Percentiles rank a stretch among this genome's conserved stretches.
Evolutionary conservation across 2,329 filamentous ascomycete genomes (phyloP).

Genomic region (Talaromyces marneffei): DNA sequence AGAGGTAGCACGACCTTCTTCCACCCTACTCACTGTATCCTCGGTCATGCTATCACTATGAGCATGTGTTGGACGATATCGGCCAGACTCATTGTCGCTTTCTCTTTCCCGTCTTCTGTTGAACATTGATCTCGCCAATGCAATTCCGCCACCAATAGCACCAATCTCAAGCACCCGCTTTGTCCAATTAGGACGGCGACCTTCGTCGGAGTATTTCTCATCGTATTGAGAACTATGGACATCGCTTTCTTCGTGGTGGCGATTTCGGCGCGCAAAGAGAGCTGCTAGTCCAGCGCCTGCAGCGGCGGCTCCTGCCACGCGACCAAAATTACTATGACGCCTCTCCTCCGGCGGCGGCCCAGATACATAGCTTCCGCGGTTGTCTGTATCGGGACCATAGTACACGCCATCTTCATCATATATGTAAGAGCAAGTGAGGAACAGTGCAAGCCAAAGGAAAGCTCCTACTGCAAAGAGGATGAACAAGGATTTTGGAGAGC

Average conservation of each 20-base stretch:
- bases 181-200: conserved; percentile 49
- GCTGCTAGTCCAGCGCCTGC: conserved; percentile 55
- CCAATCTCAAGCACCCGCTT: conserved; percentile 56
- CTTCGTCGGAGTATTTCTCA: conserved; percentile 59
- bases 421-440: conserved; percentile 74
- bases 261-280: conserved; percentile 39
- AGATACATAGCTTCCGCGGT: conserved; percentile 53
- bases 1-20: conserved; percentile 46
- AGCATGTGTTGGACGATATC: conserved; percentile 49
- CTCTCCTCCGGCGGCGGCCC: conserved; percentile 48
- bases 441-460: conserved; percentile 63
- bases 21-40: conserved; percentile 39
- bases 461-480: conserved; percentile 79
- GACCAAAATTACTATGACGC: conserved; percentile 41
- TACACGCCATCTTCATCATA: conserved; percentile 47
- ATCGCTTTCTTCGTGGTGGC: conserved; percentile 41
- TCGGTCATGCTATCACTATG: conserved; percentile 40
- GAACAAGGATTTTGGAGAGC: conserved; percentile 78
- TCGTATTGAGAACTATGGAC: conserved; percentile 53
- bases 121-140: conserved; percentile 55
- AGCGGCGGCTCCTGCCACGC: conserved; percentile 50
- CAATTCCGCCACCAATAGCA: conserved; percentile 57
- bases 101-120: conserved; percentile 51
- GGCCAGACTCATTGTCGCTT: conserved; percentile 47
- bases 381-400: conserved; percentile 50